Evolutionary conservation across 192 early-diverging fungal species (phyloP).

Genomic region (Mycoemilia scoparia): DNA sequence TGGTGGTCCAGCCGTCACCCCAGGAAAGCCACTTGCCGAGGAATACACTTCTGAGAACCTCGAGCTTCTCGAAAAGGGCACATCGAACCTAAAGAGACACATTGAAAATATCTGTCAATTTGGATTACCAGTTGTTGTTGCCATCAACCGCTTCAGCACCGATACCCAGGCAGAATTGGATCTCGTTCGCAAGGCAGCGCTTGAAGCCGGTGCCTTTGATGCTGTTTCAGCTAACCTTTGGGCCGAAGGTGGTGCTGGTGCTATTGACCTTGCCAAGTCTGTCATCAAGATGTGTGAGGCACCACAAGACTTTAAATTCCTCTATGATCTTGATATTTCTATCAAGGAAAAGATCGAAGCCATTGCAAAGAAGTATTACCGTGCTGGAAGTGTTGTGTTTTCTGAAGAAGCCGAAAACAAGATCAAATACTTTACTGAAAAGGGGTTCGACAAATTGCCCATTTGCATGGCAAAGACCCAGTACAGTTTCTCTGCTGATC

Average conservation of each 20-base stretch:
- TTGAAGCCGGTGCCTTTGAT: conserved; percentile 70
- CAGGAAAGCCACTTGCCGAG: conserved; percentile 82
- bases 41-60: conserved; percentile 79
- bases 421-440: conserved; percentile 67
- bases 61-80: conserved; percentile 64
- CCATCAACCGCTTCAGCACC: conserved; percentile 73
- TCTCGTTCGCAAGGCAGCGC: conserved; percentile 47
- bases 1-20: conserved; percentile 75
- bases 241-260: conserved; percentile 84
- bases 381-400: conserved; percentile 78
- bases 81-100: conserved; percentile 74
- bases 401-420: conserved; percentile 72
- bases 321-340: conserved; percentile 61
- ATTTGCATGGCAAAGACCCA: conserved; percentile 99
- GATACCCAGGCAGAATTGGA: conserved; percentile 78
- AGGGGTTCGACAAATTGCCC: conserved; percentile 76
- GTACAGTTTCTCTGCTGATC: conserved; percentile 79
- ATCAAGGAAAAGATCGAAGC: conserved; percentile 85
- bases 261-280: conserved; percentile 67
- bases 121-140: conserved; percentile 79
- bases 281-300: conserved; percentile 54
- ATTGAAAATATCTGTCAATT: conserved; percentile 80
- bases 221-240: conserved; percentile 85
- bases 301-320: conserved; percentile 49
- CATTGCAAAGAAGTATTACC: conserved; percentile 88